Evolutionary conservation across 441 rosid species (phyloP).

Genomic region (Euphorbia celastroides): DNA sequence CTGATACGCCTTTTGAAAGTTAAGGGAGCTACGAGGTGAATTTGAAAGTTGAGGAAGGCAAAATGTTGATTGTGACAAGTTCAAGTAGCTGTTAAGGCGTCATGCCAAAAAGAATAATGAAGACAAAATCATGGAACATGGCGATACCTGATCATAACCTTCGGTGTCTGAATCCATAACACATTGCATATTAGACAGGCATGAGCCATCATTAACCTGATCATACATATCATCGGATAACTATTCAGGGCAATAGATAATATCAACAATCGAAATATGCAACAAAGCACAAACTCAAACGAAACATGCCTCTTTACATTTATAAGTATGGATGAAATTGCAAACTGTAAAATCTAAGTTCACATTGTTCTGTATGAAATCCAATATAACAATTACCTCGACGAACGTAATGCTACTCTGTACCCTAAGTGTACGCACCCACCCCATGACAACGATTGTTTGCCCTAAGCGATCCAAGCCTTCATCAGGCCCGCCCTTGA

Average conservation of each 20-base stretch:
- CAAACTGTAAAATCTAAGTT: background rate
- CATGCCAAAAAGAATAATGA: no score
- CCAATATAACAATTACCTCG: slow-evolving; percentile 37
- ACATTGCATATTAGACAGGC: slow-evolving; percentile 93
- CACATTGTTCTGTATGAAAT: background rate
- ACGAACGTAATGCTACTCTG: slow-evolving; percentile 83
- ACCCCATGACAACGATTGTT: slow-evolving; percentile 59
- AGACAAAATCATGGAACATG: background rate
- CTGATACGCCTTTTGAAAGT: no score
- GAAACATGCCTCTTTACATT: background rate
- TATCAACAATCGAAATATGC: background rate
- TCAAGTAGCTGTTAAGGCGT: no score
- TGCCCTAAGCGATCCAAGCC: slow-evolving; percentile 61
- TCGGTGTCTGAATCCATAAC: slow-evolving; percentile 69
- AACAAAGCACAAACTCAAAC: background rate
- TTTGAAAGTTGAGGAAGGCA: no score
- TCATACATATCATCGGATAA: background rate
- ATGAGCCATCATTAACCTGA: slow-evolving; percentile 88
- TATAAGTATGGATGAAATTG: no score
- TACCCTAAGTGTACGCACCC: slow-evolving; percentile 86
- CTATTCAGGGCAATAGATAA: background rate
- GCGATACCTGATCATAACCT: slow-evolving; percentile 79
- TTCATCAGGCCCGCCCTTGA: slow-evolving; percentile 65
- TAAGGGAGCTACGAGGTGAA: no score
- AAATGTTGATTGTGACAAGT: no score